A percentile compares a stretch with the other conserved stretches of the same genome.
These are phyloP conservation scores for Taphrina populina DNA, from an alignment of 1,139 yeast species.

Conservation along the genomic window DNA sequence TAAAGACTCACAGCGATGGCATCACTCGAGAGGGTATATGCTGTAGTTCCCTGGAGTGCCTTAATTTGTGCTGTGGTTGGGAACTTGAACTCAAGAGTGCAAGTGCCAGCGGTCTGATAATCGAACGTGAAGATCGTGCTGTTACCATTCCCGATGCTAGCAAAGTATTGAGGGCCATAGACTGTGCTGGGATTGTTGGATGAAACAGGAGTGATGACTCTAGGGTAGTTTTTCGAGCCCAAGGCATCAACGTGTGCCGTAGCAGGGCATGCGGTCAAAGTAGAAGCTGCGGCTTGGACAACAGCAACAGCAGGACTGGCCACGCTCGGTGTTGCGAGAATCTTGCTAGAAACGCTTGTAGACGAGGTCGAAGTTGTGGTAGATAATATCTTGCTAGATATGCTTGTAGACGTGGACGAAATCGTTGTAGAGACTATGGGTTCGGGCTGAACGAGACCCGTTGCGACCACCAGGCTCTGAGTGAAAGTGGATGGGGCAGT, in stretches of 20 bases:
- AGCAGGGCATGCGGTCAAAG: slow-evolving; percentile 28
- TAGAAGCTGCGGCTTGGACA: slow-evolving; percentile 2
- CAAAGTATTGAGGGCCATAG: slow-evolving; percentile 32
- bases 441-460: slow-evolving; percentile 2
- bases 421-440: slow-evolving; percentile 1
- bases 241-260: slow-evolving; percentile 17
- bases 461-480: not conserved
- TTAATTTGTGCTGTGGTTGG: slow-evolving; percentile 27
- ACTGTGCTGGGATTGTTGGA: slow-evolving; percentile 12
- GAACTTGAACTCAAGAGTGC: slow-evolving; percentile 29
- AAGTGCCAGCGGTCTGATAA: slow-evolving; percentile 23
- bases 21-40: slow-evolving; percentile 1
- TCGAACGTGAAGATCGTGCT: slow-evolving; percentile 30
- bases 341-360: not conserved
- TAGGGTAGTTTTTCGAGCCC: slow-evolving; percentile 24
- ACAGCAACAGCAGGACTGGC: slow-evolving; percentile 3
- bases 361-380: not conserved
- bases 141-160: slow-evolving; percentile 31
- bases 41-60: slow-evolving; percentile 22
- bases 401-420: not conserved
- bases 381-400: not conserved
- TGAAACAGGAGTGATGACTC: slow-evolving; percentile 32
- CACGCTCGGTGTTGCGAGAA: not conserved
- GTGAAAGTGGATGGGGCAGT: not conserved
- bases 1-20: slow-evolving; percentile 25